A percentile compares a stretch with the other conserved stretches of the same genome.
Evolutionary conservation across 352 stramenopile genomes (phyloP).

Genomic region (Phytophthora crassamura): DNA sequence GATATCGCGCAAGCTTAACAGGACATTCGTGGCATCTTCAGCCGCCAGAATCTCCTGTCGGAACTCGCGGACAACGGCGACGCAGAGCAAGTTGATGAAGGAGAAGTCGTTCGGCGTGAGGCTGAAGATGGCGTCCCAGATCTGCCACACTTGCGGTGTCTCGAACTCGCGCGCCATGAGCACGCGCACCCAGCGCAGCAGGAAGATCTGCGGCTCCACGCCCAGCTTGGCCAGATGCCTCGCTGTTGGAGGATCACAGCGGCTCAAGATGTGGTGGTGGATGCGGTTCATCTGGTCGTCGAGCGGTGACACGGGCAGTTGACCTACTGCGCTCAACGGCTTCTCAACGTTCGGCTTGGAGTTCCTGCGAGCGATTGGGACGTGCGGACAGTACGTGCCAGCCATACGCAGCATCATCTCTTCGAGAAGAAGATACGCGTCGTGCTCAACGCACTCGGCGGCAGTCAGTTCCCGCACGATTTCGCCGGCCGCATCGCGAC

Average conservation of each 20-base stretch:
- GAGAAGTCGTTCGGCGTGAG: constrained; percentile 74
- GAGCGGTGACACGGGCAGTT: constrained; percentile 52
- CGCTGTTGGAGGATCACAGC: constrained; percentile 67
- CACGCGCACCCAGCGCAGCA: constrained; percentile 78
- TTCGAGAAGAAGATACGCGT: constrained; percentile 70
- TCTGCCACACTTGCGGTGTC: constrained; percentile 74
- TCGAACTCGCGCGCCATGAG: constrained; percentile 83
- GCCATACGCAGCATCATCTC: constrained; percentile 82
- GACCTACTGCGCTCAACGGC: constrained; percentile 33
- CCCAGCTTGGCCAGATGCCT: constrained; percentile 53
- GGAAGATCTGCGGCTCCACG: constrained; percentile 76
- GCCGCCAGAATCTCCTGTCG: constrained; percentile 66
- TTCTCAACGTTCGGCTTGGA: constrained; percentile 25
- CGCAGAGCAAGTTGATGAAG: constrained; percentile 82
- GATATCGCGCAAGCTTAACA: constrained; percentile 66
- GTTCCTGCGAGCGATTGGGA: constrained; percentile 12
- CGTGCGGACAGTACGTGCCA: constrained; percentile 65
- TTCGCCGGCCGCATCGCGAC: constrained; percentile 57
- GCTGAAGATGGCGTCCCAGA: constrained; percentile 84
- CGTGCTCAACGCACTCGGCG: constrained; percentile 62
- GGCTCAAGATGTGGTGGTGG: constrained; percentile 66
- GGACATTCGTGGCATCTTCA: constrained; percentile 64
- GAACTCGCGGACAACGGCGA: constrained; percentile 73
- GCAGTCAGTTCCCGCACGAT: constrained; percentile 61
- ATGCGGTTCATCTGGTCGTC: constrained; percentile 83